A percentile compares a stretch with the other conserved stretches of the same genome.
Evolutionary conservation across 169 alveolate species (phyloP).

Genomic region (Plasmodium vivax): DNA sequence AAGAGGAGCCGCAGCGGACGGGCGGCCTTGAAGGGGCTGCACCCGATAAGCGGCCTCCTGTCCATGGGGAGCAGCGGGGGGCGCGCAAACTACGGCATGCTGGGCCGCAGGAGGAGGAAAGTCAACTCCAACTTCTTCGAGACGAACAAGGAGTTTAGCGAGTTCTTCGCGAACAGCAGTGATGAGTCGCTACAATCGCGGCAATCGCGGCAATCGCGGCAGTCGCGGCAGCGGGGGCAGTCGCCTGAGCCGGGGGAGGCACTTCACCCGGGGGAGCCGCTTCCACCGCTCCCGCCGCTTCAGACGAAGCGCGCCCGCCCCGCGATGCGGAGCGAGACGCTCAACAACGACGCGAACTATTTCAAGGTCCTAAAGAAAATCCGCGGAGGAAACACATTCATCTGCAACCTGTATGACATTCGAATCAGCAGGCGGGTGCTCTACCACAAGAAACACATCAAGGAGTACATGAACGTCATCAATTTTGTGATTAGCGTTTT

Average conservation of each 20-base stretch:
- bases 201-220: no score
- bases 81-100: background rate
- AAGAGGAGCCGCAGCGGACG: background rate
- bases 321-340: slow-evolving; percentile 1
- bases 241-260: no score
- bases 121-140: slow-evolving; percentile 2
- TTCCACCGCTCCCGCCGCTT: background rate
- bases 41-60: background rate
- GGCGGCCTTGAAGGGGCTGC: background rate
- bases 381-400: slow-evolving; percentile 37
- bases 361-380: slow-evolving; percentile 38
- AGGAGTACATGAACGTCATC: slow-evolving; percentile 36
- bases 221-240: no score
- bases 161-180: slow-evolving; percentile 1
- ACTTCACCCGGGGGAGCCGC: background rate
- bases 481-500: slow-evolving; percentile 28
- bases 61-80: background rate
- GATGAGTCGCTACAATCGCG: background rate
- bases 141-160: slow-evolving; percentile 1
- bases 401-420: slow-evolving; percentile 47
- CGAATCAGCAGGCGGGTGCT: slow-evolving; percentile 1
- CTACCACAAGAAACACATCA: slow-evolving; percentile 13
- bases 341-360: slow-evolving; percentile 25
- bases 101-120: background rate
- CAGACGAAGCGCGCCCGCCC: background rate